Percentiles rank a stretch among this genome's conserved stretches.
Conservation (phyloP, 2,329 filamentous ascomycete genomes). For the Blastomyces silverae region DNA sequence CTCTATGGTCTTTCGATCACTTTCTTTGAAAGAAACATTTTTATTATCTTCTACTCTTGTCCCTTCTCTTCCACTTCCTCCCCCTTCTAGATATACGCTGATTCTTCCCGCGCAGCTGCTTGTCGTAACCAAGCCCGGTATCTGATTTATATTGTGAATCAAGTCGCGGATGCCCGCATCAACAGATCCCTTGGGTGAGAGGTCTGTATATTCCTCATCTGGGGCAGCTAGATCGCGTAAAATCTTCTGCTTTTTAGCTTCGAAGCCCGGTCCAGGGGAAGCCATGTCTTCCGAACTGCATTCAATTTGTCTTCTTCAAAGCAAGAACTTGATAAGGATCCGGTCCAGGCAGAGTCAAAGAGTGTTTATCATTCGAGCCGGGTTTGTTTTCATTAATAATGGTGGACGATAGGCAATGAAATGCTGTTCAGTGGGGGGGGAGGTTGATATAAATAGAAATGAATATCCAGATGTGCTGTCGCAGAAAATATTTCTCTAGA, state of each 20-base stretch:
- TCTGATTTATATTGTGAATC: conserved; percentile 68
- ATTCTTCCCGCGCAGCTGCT: conserved; percentile 87
- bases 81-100: conserved; percentile 79
- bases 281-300: not conserved
- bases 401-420: not conserved
- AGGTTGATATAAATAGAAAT: no score
- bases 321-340: not conserved
- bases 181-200: conserved; percentile 81
- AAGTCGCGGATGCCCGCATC: conserved; percentile 71
- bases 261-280: conserved; percentile 38
- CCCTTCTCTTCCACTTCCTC: conserved; percentile 39
- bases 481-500: not conserved
- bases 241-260: conserved; percentile 63
- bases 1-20: conserved; percentile 23
- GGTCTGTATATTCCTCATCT: conserved; percentile 66
- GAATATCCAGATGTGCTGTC: not conserved
- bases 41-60: conserved; percentile 12
- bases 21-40: conserved; percentile 16
- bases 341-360: not conserved
- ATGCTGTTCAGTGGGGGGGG: not conserved
- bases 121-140: conserved; percentile 75
- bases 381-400: conserved; percentile 1
- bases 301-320: not conserved
- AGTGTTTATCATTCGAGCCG: not conserved
- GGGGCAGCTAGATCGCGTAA: conserved; percentile 63